Base-by-base conservation (phyloP, 202 grass and related monocot genomes). In the Schoenoplectus tabernaemontani region DNA sequence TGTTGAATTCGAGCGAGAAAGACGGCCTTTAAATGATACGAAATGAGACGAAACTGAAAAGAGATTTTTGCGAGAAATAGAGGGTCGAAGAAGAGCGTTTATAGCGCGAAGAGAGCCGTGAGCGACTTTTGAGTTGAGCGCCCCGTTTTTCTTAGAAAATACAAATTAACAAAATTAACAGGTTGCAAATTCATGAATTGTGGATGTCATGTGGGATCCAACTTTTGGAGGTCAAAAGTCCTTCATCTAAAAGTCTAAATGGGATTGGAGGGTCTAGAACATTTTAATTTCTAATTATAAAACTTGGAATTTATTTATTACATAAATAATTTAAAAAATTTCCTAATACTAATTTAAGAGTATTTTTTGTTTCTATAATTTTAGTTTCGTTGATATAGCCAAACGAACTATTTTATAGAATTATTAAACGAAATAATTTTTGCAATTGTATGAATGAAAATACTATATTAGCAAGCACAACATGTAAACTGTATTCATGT, bases 51-150 rank as follows among this genome's bases (percentile, higher is more conserved):
- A 56, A 30, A 78, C 80, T 59, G 57, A 22, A 66, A 83, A 84
- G 51, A 43, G 23, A 76, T 30, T 67, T 17, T 4, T 69, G 17
- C 38, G 84, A 57, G 37, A 56, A 42, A 72, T 16, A 15, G 41
- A 61, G 34, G 68, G 28, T 80, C 79, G 85, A 77, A 77, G 79
- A 72, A 22, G 30, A 62, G 17, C 28, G 10, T 54, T 82, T 86
- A 84, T 88, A 89, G 50, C 78, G 81, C 36, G 36, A 0, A 2
- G 50, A 71, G 50, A 12, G 11, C n/a, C 24, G 43, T 30, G 68
- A 72, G 68, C 68, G 68, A 72, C 41, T 72, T 50, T 72, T 72
- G 43, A 32, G 43, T 72, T 72, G 43, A 72, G 22, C 68, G 41
- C 24, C 68, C 0, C 23, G 43, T 72, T 72, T 72, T 32, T 50